phyloP scores from a whole-genome alignment of 1,284 basidiomycete species.

The Cystobasidiaceae sp. region DNA sequence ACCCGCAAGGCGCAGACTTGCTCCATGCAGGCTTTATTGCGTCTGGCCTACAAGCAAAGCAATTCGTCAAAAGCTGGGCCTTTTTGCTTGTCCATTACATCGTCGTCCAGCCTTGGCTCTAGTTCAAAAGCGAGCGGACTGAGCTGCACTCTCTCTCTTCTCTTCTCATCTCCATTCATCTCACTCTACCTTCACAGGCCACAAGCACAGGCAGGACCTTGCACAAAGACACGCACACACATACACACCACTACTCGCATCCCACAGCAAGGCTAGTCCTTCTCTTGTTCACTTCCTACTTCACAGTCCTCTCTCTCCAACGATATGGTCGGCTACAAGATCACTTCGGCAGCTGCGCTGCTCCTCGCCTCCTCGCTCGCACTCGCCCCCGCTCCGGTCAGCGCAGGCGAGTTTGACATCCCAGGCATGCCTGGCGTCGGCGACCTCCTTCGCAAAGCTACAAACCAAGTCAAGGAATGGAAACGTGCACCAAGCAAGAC shows the following conservation, averaged over 20 bases:
- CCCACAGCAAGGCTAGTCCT: conserved; percentile 6
- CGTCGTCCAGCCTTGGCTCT: background rate
- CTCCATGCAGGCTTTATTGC: too few species aligned
- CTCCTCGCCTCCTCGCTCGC: conserved; percentile 1
- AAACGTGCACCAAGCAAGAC: conserved; percentile 10
- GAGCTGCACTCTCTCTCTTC: background rate
- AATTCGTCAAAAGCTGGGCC: background rate
- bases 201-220: background rate
- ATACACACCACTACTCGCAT: too few species aligned
- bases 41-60: background rate
- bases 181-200: background rate
- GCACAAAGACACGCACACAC: background rate
- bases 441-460: background rate
- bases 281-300: background rate
- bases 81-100: background rate
- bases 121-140: background rate
- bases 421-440: conserved; percentile 27
- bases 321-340: conserved; percentile 6
- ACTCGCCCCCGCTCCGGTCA: background rate
- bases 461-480: background rate
- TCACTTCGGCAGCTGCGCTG: conserved; percentile 5
- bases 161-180: background rate
- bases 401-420: conserved; percentile 11
- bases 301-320: background rate
- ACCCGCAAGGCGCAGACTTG: too few species aligned